Base-by-base conservation (phyloP, 129 eudicot species). In the carrot (Daucus carota) region DNA sequence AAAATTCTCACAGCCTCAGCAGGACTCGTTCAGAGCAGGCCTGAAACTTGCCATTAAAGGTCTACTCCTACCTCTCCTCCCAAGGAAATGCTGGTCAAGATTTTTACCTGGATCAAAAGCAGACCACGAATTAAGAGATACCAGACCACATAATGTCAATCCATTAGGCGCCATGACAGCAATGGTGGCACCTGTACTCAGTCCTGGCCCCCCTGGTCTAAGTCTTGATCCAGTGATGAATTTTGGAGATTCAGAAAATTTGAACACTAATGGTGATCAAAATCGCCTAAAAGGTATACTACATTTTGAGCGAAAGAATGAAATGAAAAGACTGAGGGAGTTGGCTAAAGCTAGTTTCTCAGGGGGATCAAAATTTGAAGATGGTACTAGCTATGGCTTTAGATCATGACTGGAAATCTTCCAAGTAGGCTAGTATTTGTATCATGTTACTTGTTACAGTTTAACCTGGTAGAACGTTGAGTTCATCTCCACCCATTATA, bases 311-410 rank as follows among this genome's bases (percentile, higher is more conserved):
- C 32, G 33, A 29, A 70, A 69, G 52, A 54, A 52, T 10, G 81
- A 78, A 52, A 71, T 78, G 62, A 57, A 54, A 41, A 54, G 36
- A 72, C 81, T 71, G 20, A 71, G 76, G 76, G 71, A 78, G 24
- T 57, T 78, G 72, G 81, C 76, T 16, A 78, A 31, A 57, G 81
- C 81, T 54, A 78, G 81, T 62, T 78, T 78, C 76, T 40, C 76
- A 50, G 76, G 71, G 42, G 76, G 12, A n/a, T 52, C 71, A 70
- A 41, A 54, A 42, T 36, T 41, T 31, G 76, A 78, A 65, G 76
- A 71, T 46, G 76, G 72, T 57, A 78, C 72, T 31, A 78, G 81
- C 45, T 71, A 52, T 26, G 81, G 52, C 38, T 70, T 52, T 41
- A 45, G 36, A 34, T 31, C 28, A 76, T 65, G 62, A 31, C 17